phyloP scores from a whole-genome alignment of 2,329 filamentous ascomycete species.

The Aspergillus persii region DNA sequence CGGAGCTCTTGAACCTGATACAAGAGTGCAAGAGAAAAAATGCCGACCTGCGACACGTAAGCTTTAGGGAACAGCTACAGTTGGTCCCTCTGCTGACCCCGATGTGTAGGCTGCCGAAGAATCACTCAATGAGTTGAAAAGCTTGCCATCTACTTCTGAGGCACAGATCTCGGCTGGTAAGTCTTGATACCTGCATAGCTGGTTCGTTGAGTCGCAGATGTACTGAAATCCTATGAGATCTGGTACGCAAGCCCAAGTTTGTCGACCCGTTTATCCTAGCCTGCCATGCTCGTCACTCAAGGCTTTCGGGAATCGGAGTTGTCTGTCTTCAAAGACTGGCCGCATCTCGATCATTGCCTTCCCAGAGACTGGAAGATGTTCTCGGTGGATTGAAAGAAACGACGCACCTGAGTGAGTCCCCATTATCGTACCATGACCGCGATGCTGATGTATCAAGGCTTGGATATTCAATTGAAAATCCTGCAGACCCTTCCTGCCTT shows the following conservation, averaged over 20 bases:
- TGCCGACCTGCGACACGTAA: slow-evolving; percentile 74
- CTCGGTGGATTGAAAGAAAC: slow-evolving; percentile 85
- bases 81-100: slow-evolving; percentile 20
- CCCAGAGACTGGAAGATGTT: slow-evolving; percentile 77
- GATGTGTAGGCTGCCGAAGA: slow-evolving; percentile 77
- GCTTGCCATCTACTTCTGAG: slow-evolving; percentile 71
- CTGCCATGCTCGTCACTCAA: slow-evolving; percentile 84
- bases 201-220: background rate
- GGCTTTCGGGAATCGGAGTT: slow-evolving; percentile 83
- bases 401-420: slow-evolving; percentile 61
- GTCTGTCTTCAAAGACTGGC: slow-evolving; percentile 87
- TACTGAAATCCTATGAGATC: slow-evolving; percentile 58
- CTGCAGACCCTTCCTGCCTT: slow-evolving; percentile 86
- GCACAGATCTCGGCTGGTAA: slow-evolving; percentile 69
- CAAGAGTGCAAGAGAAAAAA: slow-evolving; percentile 96
- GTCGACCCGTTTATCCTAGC: slow-evolving; percentile 92
- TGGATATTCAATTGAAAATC: slow-evolving; percentile 95
- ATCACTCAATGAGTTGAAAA: slow-evolving; percentile 84
- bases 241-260: slow-evolving; percentile 77
- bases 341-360: slow-evolving; percentile 74
- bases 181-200: slow-evolving; percentile 6
- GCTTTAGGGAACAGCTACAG: slow-evolving; percentile 16
- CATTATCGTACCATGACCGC: background rate
- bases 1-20: slow-evolving; percentile 85
- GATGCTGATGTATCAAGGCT: slow-evolving; percentile 42